Conservation (phyloP, 345 rosid species). For the Euclidium syriacum region DNA sequence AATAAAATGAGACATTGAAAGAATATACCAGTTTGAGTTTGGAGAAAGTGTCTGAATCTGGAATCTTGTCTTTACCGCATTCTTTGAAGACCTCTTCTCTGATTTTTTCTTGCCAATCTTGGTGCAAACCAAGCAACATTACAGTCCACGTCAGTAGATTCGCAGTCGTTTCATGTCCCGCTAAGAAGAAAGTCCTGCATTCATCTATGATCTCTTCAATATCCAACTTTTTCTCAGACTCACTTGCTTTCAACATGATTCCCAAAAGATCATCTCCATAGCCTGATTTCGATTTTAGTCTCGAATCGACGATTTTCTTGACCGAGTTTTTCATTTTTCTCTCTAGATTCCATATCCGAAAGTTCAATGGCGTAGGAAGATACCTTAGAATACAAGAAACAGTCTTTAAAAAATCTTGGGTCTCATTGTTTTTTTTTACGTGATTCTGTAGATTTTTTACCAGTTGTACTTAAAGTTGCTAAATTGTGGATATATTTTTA, state of each 20-base stretch:
- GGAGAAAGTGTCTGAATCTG: constrained; percentile 36
- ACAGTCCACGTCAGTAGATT: constrained; percentile 39
- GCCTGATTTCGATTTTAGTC: constrained; percentile 14
- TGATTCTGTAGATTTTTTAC: no score
- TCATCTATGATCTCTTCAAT: constrained; percentile 41
- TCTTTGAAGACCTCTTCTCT: constrained; percentile 41
- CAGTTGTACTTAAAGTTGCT: no score
- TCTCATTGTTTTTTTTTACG: no score
- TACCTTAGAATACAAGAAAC: constrained; percentile 29
- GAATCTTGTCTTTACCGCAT: constrained; percentile 30
- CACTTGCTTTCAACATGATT: constrained; percentile 28
- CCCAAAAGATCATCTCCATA: constrained; percentile 44
- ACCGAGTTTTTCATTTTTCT: constrained; percentile 27
- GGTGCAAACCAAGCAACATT: constrained; percentile 38
- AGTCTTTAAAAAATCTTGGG: no score
- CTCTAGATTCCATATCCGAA: constrained; percentile 44
- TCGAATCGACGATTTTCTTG: constrained; percentile 21
- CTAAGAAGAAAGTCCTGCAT: constrained; percentile 50
- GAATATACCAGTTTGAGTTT: constrained; percentile 49
- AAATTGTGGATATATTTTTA: no score
- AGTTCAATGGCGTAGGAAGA: constrained; percentile 39
- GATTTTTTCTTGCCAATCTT: constrained; percentile 44
- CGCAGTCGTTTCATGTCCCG: constrained; percentile 45
- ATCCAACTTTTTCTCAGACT: constrained; percentile 22
- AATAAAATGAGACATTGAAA: not conserved